Evolutionary conservation across 1,284 basidiomycete genomes (phyloP).

Genomic region (Kwoniella shivajii): DNA sequence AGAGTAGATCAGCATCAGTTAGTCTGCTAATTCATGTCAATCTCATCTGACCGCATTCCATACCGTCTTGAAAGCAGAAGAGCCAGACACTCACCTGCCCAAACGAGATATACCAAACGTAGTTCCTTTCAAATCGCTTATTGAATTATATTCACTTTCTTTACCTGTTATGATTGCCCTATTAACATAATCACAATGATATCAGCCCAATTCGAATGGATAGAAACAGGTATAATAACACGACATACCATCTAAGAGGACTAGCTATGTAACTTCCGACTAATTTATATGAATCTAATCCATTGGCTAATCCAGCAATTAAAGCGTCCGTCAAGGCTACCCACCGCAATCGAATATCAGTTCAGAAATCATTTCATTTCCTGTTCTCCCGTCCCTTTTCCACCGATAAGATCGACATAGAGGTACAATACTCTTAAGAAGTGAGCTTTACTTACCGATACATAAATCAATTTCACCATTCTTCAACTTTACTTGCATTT

Average conservation of each 20-base stretch:
- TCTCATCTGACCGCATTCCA: not conserved
- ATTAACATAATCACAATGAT: not conserved
- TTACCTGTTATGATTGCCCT: slow-evolving; percentile 93
- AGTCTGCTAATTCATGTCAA: no score
- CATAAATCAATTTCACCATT: slow-evolving; percentile 87
- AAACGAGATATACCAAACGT: slow-evolving; percentile 86
- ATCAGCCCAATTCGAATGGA: not conserved
- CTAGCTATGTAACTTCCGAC: slow-evolving; percentile 90
- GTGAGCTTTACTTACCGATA: slow-evolving; percentile 62
- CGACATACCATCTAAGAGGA: slow-evolving; percentile 74
- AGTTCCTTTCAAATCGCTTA: slow-evolving; percentile 76
- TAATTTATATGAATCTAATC: slow-evolving; percentile 82
- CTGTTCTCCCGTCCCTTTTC: no score
- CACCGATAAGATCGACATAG: not conserved
- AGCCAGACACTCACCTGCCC: slow-evolving; percentile 64
- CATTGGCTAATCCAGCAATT: slow-evolving; percentile 89
- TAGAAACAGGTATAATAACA: not conserved
- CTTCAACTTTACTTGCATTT: slow-evolving; percentile 78
- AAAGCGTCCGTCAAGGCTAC: slow-evolving; percentile 86
- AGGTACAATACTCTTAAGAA: not conserved
- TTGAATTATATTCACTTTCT: slow-evolving; percentile 68
- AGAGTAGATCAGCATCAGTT: no score
- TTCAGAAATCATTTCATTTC: no score
- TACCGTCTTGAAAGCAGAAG: not conserved
- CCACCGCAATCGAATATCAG: not conserved